Base-by-base conservation (phyloP, 495 filamentous ascomycete genomes). In the Elasticomyces elasticus region DNA sequence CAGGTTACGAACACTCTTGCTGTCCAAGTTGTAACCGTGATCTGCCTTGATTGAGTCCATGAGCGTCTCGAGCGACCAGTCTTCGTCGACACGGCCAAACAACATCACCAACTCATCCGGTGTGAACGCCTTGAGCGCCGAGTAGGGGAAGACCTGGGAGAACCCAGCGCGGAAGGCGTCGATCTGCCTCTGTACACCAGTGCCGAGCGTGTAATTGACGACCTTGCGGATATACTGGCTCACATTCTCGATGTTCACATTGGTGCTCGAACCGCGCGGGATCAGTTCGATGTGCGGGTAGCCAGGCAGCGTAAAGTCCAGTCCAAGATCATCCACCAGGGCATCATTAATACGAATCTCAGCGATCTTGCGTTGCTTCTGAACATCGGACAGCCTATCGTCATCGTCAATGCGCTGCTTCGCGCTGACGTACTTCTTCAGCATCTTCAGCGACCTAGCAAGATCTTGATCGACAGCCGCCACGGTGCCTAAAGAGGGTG, bases 41-140 rank as follows among this genome's bases (percentile, higher is more conserved):
- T 99, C 94, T n/a, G 94, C 94, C 74, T 97, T 99, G 70, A 99
- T 89, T 1, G 91, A 95, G 65, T 99, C 94, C 80, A 91, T 94
- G 23, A 98, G 76, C 33, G 92, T 97, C 68, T 97, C 94, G 54
- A 97, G 81, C 23, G 86, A 86, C 94, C 94, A 99, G 64, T 99
- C 94, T 64, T 99, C 94, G 25, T 99, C 87, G 5, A 89, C 81
- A 38, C 84, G 80, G 22, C 94, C 94, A 72, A 99, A 99, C 13
- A 99, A 76, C 78, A 87, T 91, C 27, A 95, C 90, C n/a, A 99
- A 73, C 67, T 99, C 94, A 63, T 84, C 89, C 1, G 94, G 94
- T 0, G 94, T 99, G 65, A 99, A 99, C 1, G 94, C 90, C 40
- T 84, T 85, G 28, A 97, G 75, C 11, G 94, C 87, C 9, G 87